Evolutionary conservation across 73 alveolate species (phyloP), one percentile per base, ranked within the genome.

Genomic region (Paramecium octaurelia): DNA sequence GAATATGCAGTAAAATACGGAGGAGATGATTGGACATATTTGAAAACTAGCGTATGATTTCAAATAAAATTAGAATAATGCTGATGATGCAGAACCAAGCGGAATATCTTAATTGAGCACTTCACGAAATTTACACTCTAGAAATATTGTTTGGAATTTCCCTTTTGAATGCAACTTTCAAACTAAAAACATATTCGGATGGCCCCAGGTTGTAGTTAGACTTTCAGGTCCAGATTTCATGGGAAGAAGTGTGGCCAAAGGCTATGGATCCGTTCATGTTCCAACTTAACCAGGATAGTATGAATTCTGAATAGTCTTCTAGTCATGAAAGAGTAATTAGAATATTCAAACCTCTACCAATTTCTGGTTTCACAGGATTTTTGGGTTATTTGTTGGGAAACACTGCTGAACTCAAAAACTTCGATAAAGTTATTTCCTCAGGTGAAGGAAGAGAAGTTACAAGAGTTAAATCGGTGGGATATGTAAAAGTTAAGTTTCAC

Each of bases 381-480:
- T 89, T 89, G 21, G 88, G 94, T 12, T 89, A 70, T 83, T 70
- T 89, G 36, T 89, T 83, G n/a, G 88, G 88, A 43, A 58, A 89
- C 40, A 83, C 86, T 24, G 88, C 88, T 21, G 88, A 89, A 35
- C 75, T 70, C 23, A 77, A 89, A 14, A 83, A 89, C 76, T 77
- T 60, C 8, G 88, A 89, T 70, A 89, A 89, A 70, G 94, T 89
- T 12, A 89, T 89, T 36, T 58, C 94, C 12, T 89, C 86, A 23
- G 94, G 94, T 23, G 94, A 89, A 73, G 94, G 94, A 64, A 89
- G 94, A 89, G 94, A 89, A 71, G 94, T 89, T 18, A 89, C 94
- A 3, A 71, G 94, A 89, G 94, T 89, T 18, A 68, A 71, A 44
- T 70, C 92, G 27, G 94, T 89, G 9, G 94, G 94, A n/a, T 70